A percentile compares a stretch with the other conserved stretches of the same genome.
Conservation (phyloP, 768 basidiomycete genomes). For the Leccinum olivaceopallidum region DNA sequence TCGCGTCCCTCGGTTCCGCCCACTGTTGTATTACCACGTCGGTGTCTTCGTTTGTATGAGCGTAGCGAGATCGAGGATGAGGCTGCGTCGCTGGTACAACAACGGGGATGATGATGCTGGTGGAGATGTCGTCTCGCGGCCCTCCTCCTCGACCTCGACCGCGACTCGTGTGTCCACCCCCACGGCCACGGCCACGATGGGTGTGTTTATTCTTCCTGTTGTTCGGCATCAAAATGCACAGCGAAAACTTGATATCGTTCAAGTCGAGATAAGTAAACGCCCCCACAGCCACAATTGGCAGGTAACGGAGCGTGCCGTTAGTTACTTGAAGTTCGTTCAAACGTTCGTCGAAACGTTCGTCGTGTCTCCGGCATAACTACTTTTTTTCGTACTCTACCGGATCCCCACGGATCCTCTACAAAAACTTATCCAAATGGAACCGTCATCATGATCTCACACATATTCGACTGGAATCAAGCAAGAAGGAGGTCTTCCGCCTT, state of each 20-base stretch:
- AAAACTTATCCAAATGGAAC: no score
- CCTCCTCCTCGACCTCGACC: conserved; percentile 22
- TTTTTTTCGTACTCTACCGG: no score
- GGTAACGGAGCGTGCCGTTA: neutral
- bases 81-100: neutral
- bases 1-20: conserved; percentile 4
- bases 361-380: neutral
- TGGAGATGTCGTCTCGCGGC: neutral
- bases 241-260: conserved; percentile 1
- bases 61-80: conserved; percentile 19
- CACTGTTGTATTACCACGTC: conserved; percentile 30
- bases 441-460: no score
- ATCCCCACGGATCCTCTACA: no score
- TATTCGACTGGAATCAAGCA: neutral
- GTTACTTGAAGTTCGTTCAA: neutral
- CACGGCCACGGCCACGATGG: conserved; percentile 24
- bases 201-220: conserved; percentile 19
- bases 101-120: neutral
- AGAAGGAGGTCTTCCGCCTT: neutral
- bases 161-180: conserved; percentile 6
- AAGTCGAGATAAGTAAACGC: neutral
- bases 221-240: conserved; percentile 22
- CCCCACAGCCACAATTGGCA: neutral
- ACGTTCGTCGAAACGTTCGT: no score
- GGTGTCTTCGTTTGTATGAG: conserved; percentile 19